Evolutionary conservation across 2,329 filamentous ascomycete genomes (phyloP), one percentile per base, ranked within the genome.

Genomic region (Phyllosticta capitalensis): DNA sequence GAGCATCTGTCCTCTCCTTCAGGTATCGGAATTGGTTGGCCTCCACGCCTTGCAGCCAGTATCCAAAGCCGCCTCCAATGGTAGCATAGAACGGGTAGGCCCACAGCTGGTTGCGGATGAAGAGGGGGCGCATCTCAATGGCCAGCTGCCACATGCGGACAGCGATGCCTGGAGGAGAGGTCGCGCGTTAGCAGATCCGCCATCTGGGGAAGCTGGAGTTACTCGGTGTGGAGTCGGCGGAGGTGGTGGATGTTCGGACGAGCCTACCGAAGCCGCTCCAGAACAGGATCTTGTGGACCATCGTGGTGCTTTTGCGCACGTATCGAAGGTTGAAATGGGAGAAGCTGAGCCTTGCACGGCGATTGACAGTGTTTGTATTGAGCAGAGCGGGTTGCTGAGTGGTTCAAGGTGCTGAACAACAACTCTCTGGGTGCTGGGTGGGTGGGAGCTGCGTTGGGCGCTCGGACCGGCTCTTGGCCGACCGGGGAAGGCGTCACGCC

Each of bases 111-210:
- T 87, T 81, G 70, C 82, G 84, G 77, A 88, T 86, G 82, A 97
- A 90, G 75, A 96, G 87, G 56, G 92, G 94, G 64, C 92, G 90
- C 91, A 95, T 96, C 80, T 99, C 91, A 74, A 99, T 94, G 71
- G 92, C 94, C 74, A 99, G 87, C 77, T 97, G 94, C 90, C 92
- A 96, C 76, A 94, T 83, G 68, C 92, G 89, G 71, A 92, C 88
- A 72, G 89, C 91, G 69, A 96, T 78, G 81, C 94, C 94, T 99
- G 68, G 61, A 61, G 48, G 55, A 61, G 69, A 30, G 53, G 14
- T 62, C 12, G 56, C 53, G 38, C 51, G 59, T 64, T 56, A 61
- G 65, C 71, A 45, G 2, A 45, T 45, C 14, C n/a, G 38, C 38
- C 14, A 9, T 55, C 38, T 26, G 26, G 54, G 30, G 56, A 54